These are phyloP conservation scores for Dactylis glomerata DNA, from an alignment of 176 grass and related monocot species.

Conservation along the genomic window DNA sequence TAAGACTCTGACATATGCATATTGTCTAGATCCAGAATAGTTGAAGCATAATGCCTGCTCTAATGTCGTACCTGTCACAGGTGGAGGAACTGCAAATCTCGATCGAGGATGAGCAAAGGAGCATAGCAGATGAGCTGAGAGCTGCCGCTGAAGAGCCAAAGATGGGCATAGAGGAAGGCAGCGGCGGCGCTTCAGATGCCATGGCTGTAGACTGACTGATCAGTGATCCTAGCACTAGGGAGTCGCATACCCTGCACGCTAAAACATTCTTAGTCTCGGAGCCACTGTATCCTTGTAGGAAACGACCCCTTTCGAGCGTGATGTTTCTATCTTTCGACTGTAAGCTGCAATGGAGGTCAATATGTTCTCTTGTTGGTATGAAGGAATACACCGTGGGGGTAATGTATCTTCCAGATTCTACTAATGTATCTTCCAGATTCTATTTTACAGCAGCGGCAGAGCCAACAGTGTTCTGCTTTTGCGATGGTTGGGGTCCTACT, in stretches of 20 bases:
- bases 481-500: background rate
- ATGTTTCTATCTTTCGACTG: background rate
- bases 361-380: background rate
- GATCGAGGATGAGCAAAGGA: constrained; percentile 78
- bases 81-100: constrained; percentile 86
- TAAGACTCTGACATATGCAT: background rate
- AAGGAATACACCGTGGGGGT: background rate
- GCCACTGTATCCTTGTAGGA: background rate
- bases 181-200: constrained; percentile 61
- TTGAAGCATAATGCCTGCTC: constrained; percentile 9
- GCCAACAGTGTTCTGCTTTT: background rate
- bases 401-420: background rate
- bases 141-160: constrained; percentile 51
- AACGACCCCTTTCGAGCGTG: background rate
- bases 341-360: background rate
- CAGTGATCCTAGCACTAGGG: background rate
- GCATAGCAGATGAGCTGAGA: constrained; percentile 64
- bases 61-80: constrained; percentile 30
- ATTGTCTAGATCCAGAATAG: background rate
- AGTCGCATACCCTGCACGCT: background rate
- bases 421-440: background rate
- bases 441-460: background rate
- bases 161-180: constrained; percentile 58
- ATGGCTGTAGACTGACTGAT: constrained; percentile 73
- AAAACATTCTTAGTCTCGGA: background rate